These are phyloP conservation scores for Dioszegia crocea DNA, from an alignment of 768 basidiomycete genomes.

Conservation along the genomic window DNA sequence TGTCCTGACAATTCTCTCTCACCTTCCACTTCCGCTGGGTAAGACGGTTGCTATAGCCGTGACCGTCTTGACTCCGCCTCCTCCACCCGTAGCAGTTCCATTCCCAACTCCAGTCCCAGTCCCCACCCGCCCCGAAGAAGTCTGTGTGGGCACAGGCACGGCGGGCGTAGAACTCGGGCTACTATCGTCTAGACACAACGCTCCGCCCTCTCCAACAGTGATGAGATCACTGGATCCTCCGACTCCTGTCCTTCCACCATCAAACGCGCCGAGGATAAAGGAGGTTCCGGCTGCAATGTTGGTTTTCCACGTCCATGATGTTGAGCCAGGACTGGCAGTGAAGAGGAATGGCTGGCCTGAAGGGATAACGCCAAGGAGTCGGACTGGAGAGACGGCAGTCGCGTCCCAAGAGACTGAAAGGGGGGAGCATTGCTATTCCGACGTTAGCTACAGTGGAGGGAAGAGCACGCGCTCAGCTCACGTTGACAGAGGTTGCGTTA, in stretches of 20 bases:
- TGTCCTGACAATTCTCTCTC: neutral
- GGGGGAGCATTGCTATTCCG: slow-evolving; percentile 27
- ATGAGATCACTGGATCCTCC: slow-evolving; percentile 63
- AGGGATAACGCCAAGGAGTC: slow-evolving; percentile 60
- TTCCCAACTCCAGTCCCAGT: neutral
- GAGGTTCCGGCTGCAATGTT: slow-evolving; percentile 60
- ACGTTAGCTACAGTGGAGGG: neutral
- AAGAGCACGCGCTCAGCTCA: slow-evolving; percentile 6
- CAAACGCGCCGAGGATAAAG: slow-evolving; percentile 37
- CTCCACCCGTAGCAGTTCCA: no score
- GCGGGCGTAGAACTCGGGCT: slow-evolving; percentile 51
- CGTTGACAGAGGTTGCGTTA: slow-evolving; percentile 30
- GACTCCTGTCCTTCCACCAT: slow-evolving; percentile 39
- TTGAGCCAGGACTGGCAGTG: slow-evolving; percentile 48
- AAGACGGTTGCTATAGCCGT: slow-evolving; percentile 32
- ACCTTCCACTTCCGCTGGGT: slow-evolving; percentile 27
- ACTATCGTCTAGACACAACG: slow-evolving; percentile 56
- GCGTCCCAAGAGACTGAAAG: slow-evolving; percentile 41
- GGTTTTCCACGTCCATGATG: slow-evolving; percentile 56
- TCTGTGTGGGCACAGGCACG: slow-evolving; percentile 15
- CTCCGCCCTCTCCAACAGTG: slow-evolving; percentile 54
- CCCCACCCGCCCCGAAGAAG: slow-evolving; percentile 10
- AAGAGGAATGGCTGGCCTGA: slow-evolving; percentile 58
- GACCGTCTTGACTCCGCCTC: slow-evolving; percentile 31
- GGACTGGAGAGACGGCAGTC: slow-evolving; percentile 27